A percentile compares a stretch with the other conserved stretches of the same genome.
phyloP scores from a whole-genome alignment of 768 basidiomycete genomes.

The Suillus discolor region DNA sequence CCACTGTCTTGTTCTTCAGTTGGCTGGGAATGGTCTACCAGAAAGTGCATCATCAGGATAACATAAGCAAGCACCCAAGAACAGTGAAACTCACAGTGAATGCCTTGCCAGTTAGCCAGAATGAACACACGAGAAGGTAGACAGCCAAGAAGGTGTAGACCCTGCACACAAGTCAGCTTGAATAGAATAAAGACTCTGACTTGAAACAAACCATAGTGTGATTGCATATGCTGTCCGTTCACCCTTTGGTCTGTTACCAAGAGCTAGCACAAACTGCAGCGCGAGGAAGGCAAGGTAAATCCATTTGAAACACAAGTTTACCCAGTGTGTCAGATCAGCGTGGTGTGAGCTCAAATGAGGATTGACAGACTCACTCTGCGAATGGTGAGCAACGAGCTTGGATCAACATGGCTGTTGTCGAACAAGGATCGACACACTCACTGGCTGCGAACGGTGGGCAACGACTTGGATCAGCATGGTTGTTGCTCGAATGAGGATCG shows the following conservation, averaged over 20 bases:
- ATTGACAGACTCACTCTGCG: no score
- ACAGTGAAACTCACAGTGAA: conserved; percentile 56
- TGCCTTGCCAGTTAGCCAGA: conserved; percentile 79
- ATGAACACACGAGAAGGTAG: conserved; percentile 86
- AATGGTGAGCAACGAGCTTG: no score
- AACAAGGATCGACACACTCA: no score
- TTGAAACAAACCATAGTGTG: conserved; percentile 62
- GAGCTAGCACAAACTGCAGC: conserved; percentile 75
- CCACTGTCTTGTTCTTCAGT: conserved; percentile 54
- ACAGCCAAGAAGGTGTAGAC: conserved; percentile 82
- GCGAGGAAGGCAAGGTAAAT: conserved; percentile 84
- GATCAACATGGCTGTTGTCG: no score
- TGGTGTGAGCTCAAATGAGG: no score
- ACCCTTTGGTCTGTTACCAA: conserved; percentile 87
- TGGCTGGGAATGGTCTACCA: conserved; percentile 53
- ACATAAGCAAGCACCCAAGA: neutral
- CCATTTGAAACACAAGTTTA: conserved; percentile 84
- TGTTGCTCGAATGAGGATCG: no score
- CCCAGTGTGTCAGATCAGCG: conserved; percentile 70
- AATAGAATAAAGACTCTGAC: neutral
- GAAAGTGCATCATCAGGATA: conserved; percentile 10
- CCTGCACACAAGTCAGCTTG: no score
- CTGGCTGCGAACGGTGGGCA: no score
- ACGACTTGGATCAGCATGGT: no score
- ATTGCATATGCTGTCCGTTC: conserved; percentile 72